Evolutionary conservation across 1,139 yeast genomes (phyloP), one percentile per base, ranked within the genome.

Genomic region (Candida labiduridarum): DNA sequence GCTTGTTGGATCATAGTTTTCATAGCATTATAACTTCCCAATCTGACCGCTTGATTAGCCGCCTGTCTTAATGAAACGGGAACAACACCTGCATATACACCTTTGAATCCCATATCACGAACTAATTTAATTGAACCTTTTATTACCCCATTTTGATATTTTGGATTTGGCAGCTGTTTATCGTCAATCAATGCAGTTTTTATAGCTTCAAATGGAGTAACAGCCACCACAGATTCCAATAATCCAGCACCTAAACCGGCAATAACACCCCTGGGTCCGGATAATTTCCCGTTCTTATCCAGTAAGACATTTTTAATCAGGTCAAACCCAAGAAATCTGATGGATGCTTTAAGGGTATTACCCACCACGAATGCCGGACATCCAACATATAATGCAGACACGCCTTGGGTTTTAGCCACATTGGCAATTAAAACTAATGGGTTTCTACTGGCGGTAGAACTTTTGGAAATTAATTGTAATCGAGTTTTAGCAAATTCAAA

Each of bases 171-270:
- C 5, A 86, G 64, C 68, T 87, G 96, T 59, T 85, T 89, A 66
- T 92, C 99, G 69, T 94, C 99, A 58, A 94, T 94, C 69, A 91
- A 79, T 0, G 95, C 97, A 0, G 98, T 94, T 66, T 94, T 94
- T 67, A 94, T 89, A 36, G 97, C 96, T 69, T 94, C 99, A 54
- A 92, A 91, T 4, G 99, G 99, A 1, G 99, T 94, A 44, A 94
- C 96, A 0, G 98, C 99, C 41, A 91, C 78, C 30, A 91, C 87
- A 50, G 96, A 87, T 66, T 94, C 99, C 54, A 94, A 72, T 49
- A 92, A 80, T 34, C 99, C 99, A 1, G 99, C 99, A 41, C 98
- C 98, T 42, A 94, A 75, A 10, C 99, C 99, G 1, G 99, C 99
- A 44, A 92, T 52, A 3, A 91, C 96, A 54, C 98, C 98, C 60